A percentile compares a stretch with the other conserved stretches of the same genome.
These are phyloP conservation scores for Psilocybe sp. DNA, from an alignment of 768 basidiomycete genomes.

Conservation along the genomic window DNA sequence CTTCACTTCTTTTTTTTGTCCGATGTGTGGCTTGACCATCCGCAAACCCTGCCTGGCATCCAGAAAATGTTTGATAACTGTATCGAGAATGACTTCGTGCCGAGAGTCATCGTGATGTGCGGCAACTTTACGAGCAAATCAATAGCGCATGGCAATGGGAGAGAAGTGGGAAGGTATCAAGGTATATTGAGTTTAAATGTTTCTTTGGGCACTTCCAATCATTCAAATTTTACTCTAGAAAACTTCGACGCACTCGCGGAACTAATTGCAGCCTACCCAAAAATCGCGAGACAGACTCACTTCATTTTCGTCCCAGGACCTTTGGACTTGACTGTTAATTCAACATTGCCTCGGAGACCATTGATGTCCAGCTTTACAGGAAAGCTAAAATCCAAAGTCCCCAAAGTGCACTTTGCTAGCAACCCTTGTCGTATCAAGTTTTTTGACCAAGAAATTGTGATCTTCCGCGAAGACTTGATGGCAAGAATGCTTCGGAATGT, in stretches of 20 bases:
- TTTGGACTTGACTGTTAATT: slow-evolving; percentile 79
- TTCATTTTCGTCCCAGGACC: slow-evolving; percentile 97
- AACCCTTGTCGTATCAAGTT: slow-evolving; percentile 96
- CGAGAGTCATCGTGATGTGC: slow-evolving; percentile 87
- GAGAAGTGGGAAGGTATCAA: slow-evolving; percentile 82
- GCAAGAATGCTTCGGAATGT: slow-evolving; percentile 90
- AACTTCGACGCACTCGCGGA: slow-evolving; percentile 86
- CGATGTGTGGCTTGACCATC: slow-evolving; percentile 93
- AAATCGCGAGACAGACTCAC: slow-evolving; percentile 74
- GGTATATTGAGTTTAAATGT: slow-evolving; percentile 39
- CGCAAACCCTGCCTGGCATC: slow-evolving; percentile 75
- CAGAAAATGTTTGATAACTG: slow-evolving; percentile 88
- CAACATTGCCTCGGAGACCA: slow-evolving; percentile 77
- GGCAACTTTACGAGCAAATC: slow-evolving; percentile 92
- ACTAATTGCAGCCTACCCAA: slow-evolving; percentile 77
- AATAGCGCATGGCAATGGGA: slow-evolving; percentile 72
- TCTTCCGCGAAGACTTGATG: slow-evolving; percentile 94
- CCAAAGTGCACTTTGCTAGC: slow-evolving; percentile 78
- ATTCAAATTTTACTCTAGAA: slow-evolving; percentile 40
- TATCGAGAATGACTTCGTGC: slow-evolving; percentile 82
- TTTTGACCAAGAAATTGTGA: slow-evolving; percentile 92
- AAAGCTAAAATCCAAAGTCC: slow-evolving; percentile 68
- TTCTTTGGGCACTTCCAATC: neutral
- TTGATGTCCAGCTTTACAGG: slow-evolving; percentile 74
- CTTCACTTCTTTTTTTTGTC: slow-evolving; percentile 91